Percentiles rank a stretch among this genome's conserved stretches.
Conservation (phyloP, 192 early-diverging fungal species). For the Entomortierella parvispora region DNA sequence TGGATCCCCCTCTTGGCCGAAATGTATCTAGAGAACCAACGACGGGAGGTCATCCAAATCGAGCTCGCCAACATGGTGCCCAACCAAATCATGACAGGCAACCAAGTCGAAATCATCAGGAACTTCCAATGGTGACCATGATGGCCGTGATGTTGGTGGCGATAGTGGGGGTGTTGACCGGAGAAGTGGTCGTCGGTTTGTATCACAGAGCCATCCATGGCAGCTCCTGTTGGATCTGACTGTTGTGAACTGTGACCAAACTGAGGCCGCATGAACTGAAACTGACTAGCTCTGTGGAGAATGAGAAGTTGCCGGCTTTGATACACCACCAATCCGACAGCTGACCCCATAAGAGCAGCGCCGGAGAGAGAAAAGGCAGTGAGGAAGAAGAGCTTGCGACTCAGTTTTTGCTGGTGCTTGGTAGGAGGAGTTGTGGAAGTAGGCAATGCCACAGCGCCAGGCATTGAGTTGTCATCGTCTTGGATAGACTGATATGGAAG, state of each 20-base stretch:
- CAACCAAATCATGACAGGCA: constrained; percentile 25
- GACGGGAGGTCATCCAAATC: constrained; percentile 4
- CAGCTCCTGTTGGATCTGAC: too few species aligned
- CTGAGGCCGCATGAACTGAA: not conserved
- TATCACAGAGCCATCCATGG: not conserved
- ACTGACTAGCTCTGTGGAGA: constrained; percentile 5
- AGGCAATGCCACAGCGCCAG: not conserved
- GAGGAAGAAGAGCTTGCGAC: constrained; percentile 19
- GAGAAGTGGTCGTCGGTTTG: not conserved
- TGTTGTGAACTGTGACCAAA: not conserved
- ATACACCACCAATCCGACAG: constrained; percentile 33
- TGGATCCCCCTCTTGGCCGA: constrained; percentile 20
- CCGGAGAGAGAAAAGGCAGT: constrained; percentile 28
- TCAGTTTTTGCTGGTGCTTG: not conserved
- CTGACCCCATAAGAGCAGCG: constrained; percentile 46
- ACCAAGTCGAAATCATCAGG: constrained; percentile 17
- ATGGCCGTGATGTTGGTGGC: constrained; percentile 2
- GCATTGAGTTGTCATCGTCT: not conserved
- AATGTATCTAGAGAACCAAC: constrained; percentile 21
- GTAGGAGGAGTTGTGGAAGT: not conserved
- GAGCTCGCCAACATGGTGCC: not conserved
- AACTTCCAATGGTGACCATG: not conserved
- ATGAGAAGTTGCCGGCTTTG: constrained; percentile 38
- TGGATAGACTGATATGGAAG: too few species aligned
- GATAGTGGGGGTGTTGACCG: not conserved